phyloP scores from a whole-genome alignment of 495 filamentous ascomycete genomes.

The Trichoderma virens region DNA sequence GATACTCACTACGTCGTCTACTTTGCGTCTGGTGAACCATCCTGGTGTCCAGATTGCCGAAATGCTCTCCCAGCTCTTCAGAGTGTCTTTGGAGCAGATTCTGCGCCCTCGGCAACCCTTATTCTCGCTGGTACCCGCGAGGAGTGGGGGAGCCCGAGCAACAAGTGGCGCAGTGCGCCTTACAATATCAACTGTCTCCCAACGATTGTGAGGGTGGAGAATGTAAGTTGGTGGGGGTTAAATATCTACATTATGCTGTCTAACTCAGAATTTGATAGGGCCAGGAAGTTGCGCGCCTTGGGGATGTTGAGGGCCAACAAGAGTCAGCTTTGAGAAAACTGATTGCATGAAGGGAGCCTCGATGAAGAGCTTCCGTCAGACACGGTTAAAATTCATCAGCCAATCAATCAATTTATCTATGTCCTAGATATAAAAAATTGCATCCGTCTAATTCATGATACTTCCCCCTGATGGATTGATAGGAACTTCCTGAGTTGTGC shows the following conservation, averaged over 20 bases:
- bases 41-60: constrained; percentile 1
- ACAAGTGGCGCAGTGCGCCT: background rate
- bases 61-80: background rate
- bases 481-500: background rate
- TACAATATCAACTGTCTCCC: background rate
- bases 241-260: background rate
- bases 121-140: background rate
- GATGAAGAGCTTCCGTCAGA: too few relatives aligned
- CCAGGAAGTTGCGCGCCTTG: background rate
- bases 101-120: background rate
- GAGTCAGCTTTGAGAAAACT: background rate
- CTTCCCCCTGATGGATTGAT: background rate
- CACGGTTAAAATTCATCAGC: too few relatives aligned
- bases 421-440: too few relatives aligned
- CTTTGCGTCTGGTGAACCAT: background rate
- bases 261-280: background rate
- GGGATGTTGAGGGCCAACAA: background rate
- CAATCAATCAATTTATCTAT: too few relatives aligned
- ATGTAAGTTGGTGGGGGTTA: background rate
- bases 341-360: background rate
- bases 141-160: background rate
- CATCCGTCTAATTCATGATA: too few relatives aligned
- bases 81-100: background rate
- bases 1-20: constrained; percentile 5
- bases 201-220: background rate